A percentile compares a stretch with the other conserved stretches of the same genome.
Evolutionary conservation across 768 basidiomycete species (phyloP).

Genomic region (Mycena floridula): DNA sequence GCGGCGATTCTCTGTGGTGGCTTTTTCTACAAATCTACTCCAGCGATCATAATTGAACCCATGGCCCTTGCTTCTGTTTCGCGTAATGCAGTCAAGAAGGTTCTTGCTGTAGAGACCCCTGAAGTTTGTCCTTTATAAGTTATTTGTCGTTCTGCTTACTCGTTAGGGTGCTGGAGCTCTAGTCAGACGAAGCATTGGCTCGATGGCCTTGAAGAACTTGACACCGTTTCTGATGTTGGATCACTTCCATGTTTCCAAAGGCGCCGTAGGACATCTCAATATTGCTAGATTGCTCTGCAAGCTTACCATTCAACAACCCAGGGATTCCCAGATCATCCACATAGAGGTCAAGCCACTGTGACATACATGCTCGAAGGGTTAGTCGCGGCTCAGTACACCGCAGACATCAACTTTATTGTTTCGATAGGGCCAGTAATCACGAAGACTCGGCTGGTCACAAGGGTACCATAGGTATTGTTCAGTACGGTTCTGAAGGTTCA

Average conservation of each 20-base stretch:
- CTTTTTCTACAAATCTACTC: too few species aligned
- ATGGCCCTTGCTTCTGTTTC: constrained; percentile 38
- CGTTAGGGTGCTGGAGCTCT: constrained; percentile 70
- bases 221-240: constrained; percentile 91
- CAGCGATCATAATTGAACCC: too few species aligned
- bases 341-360: constrained; percentile 82
- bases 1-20: too few species aligned
- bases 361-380: constrained; percentile 88
- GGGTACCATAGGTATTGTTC: constrained; percentile 47
- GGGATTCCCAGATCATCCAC: constrained; percentile 93
- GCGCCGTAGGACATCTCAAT: constrained; percentile 68
- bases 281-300: background rate
- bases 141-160: background rate
- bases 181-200: constrained; percentile 86
- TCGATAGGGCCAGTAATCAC: constrained; percentile 68
- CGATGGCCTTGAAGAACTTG: constrained; percentile 64
- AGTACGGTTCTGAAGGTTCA: background rate
- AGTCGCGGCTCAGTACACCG: too few species aligned
- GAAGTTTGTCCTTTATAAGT: constrained; percentile 40
- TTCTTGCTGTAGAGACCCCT: constrained; percentile 67
- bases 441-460: constrained; percentile 90
- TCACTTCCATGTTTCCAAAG: constrained; percentile 67
- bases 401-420: too few species aligned
- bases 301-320: constrained; percentile 15
- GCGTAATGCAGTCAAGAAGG: constrained; percentile 69